A percentile compares a stretch with the other conserved stretches of the same genome.
Conservation (phyloP, 2,329 filamentous ascomycete species). For the Claviceps fusiformis region DNA sequence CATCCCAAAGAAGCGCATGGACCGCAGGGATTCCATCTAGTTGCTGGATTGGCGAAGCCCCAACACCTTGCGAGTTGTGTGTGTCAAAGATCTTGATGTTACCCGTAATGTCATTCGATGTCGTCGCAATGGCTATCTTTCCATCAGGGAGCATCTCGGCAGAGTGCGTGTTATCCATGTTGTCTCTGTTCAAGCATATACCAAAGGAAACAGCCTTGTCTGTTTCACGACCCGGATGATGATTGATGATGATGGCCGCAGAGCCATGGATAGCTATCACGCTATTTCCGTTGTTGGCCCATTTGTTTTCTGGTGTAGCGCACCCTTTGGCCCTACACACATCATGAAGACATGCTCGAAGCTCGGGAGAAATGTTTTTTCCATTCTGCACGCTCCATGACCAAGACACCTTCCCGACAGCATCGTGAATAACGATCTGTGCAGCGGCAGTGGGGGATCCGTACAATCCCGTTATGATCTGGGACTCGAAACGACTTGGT, state of each 20-base stretch:
- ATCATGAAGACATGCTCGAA: not conserved
- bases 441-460: not conserved
- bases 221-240: not conserved
- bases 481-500: not conserved
- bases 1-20: conserved; percentile 1
- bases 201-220: conserved; percentile 2
- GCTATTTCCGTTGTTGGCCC: conserved; percentile 1
- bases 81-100: conserved; percentile 2
- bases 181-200: not conserved
- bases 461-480: not conserved
- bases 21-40: not conserved
- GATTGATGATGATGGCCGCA: conserved; percentile 2
- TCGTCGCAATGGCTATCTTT: conserved; percentile 1
- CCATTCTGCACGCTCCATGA: conserved; percentile 1
- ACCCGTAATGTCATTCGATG: not conserved
- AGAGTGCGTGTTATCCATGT: conserved; percentile 1
- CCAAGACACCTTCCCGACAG: not conserved
- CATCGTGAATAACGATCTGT: not conserved
- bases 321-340: not conserved
- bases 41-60: not conserved
- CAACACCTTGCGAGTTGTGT: not conserved
- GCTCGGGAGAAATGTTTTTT: not conserved
- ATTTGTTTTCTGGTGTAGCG: not conserved
- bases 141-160: not conserved
- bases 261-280: not conserved